These are phyloP conservation scores for Aspergillus taichungensis DNA, from an alignment of 495 filamentous ascomycete genomes.

Conservation along the genomic window DNA sequence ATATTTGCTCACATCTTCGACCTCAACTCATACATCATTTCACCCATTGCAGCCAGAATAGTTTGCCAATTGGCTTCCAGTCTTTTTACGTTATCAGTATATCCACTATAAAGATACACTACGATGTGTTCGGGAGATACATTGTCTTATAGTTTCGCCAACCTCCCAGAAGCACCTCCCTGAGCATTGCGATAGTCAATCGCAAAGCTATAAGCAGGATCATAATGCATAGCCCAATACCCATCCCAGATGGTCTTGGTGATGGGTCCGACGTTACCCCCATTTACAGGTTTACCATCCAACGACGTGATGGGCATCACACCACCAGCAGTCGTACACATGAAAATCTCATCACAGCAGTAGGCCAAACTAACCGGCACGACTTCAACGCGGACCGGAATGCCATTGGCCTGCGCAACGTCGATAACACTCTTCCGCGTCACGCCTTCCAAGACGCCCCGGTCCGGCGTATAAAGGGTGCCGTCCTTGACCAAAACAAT, in stretches of 20 bases:
- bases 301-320: conserved; percentile 30
- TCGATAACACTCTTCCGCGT: conserved; percentile 26
- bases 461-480: conserved; percentile 19
- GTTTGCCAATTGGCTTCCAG: no score
- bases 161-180: no score
- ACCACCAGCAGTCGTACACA: conserved; percentile 30
- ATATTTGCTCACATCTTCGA: no score
- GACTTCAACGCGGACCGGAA: conserved; percentile 17
- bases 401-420: conserved; percentile 12
- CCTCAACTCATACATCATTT: no score
- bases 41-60: no score
- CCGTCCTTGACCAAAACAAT: conserved; percentile 21
- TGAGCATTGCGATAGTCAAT: not conserved
- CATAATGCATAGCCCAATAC: conserved; percentile 29
- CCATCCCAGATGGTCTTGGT: conserved; percentile 31
- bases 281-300: conserved; percentile 24
- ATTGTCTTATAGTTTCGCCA: no score
- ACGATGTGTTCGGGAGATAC: no score
- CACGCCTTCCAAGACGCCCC: conserved; percentile 24
- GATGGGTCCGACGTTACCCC: conserved; percentile 24
- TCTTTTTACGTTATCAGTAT: no score
- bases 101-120: no score
- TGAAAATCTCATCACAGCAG: conserved; percentile 23
- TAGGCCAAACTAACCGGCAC: conserved; percentile 22
- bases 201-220: conserved; percentile 17